Percentiles rank a stretch among this genome's conserved stretches.
These are phyloP conservation scores for Lavandula angustifolia DNA, from an alignment of 257 asterid species.

Conservation along the genomic window DNA sequence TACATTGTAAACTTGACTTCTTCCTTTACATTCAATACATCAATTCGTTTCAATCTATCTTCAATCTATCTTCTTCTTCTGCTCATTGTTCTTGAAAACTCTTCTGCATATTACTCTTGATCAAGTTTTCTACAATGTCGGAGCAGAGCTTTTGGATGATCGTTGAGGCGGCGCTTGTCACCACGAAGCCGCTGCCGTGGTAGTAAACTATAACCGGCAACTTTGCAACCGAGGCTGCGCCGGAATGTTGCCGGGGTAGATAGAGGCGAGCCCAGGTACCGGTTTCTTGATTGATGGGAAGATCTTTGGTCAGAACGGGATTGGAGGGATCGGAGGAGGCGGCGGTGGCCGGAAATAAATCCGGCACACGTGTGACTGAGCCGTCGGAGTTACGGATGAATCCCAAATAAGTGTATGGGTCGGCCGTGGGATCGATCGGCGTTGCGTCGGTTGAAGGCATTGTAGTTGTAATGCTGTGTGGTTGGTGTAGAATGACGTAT, in stretches of 20 bases:
- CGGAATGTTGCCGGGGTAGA: constrained; percentile 25
- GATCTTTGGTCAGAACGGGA: constrained; percentile 48
- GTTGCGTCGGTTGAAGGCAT: too few species aligned
- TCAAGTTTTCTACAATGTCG: too few species aligned
- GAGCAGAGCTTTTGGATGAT: not conserved
- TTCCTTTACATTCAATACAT: too few species aligned
- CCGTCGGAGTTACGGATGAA: constrained; percentile 35
- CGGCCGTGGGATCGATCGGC: not conserved
- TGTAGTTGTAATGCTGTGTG: too few species aligned
- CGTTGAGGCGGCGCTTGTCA: constrained; percentile 38
- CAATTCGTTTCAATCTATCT: too few species aligned
- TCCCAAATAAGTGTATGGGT: constrained; percentile 39
- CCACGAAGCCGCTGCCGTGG: constrained; percentile 59
- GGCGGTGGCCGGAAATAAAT: not conserved
- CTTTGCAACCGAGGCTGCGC: constrained; percentile 12
- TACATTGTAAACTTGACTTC: too few species aligned
- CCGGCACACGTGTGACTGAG: constrained; percentile 35
- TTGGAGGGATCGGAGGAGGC: constrained; percentile 27
- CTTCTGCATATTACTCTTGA: too few species aligned
- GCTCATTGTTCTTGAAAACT: too few species aligned
- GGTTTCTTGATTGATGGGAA: constrained; percentile 30
- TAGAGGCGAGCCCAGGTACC: constrained; percentile 54
- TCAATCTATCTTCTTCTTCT: too few species aligned
- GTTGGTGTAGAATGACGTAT: too few species aligned
- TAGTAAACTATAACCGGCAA: constrained; percentile 49